Conservation (phyloP, 1,284 basidiomycete genomes). For the Rhodotorula mucilaginosa region DNA sequence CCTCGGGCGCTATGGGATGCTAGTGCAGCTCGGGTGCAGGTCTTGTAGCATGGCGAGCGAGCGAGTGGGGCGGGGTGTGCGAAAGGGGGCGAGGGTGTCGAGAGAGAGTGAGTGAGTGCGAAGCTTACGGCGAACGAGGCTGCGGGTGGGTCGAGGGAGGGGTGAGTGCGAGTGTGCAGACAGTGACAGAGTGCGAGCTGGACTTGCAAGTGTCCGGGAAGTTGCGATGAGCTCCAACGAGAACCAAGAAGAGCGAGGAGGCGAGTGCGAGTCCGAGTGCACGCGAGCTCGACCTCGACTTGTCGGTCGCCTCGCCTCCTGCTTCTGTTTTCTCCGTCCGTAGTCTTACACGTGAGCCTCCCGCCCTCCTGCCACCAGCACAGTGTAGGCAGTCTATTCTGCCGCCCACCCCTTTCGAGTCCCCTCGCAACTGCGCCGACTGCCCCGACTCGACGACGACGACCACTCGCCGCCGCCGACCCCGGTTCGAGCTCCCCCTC, state of each 20-base stretch:
- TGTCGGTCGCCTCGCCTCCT: background rate
- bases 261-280: background rate
- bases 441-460: no score
- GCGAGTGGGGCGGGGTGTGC: no score
- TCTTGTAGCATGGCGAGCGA: background rate
- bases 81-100: background rate
- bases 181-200: background rate
- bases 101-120: background rate
- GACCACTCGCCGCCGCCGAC: no score
- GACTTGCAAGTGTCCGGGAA: constrained; percentile 13
- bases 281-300: background rate
- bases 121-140: constrained; percentile 5
- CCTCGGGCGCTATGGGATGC: no score
- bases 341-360: constrained; percentile 13
- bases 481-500: no score
- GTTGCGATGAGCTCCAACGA: constrained; percentile 5
- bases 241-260: background rate
- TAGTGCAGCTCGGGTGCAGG: no score
- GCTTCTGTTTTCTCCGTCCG: constrained; percentile 1
- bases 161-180: background rate
- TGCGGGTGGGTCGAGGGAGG: background rate
- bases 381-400: no score
- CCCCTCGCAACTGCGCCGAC: no score
- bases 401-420: no score
- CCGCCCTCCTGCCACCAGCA: background rate